These are phyloP conservation scores for Camelina hispida DNA, from an alignment of 345 rosid species.

Conservation along the genomic window DNA sequence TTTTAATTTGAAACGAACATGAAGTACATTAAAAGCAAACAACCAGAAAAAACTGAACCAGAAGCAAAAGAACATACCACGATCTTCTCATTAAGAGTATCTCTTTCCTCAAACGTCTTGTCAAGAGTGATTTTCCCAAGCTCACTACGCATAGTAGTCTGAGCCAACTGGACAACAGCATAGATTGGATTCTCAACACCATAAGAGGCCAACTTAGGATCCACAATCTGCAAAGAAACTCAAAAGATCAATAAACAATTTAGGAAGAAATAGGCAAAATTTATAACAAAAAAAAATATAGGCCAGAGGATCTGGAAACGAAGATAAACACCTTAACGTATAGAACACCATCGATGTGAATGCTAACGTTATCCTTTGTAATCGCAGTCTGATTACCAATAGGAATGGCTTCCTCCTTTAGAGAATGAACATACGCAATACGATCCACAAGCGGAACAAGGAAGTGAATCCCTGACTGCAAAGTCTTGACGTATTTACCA, in stretches of 20 bases:
- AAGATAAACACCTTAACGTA: slow-evolving; percentile 69
- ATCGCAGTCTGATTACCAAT: slow-evolving; percentile 91
- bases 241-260: neutral
- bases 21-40: neutral
- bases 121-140: slow-evolving; percentile 96
- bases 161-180: slow-evolving; percentile 91
- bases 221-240: slow-evolving; percentile 65
- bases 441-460: slow-evolving; percentile 87
- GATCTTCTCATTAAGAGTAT: slow-evolving; percentile 86
- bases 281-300: neutral
- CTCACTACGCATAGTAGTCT: slow-evolving; percentile 97
- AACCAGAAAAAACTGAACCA: neutral
- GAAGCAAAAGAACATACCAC: slow-evolving; percentile 62
- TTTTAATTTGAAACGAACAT: neutral
- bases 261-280: neutral
- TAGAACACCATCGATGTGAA: slow-evolving; percentile 87
- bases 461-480: slow-evolving; percentile 83
- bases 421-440: slow-evolving; percentile 92
- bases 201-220: slow-evolving; percentile 85
- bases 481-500: slow-evolving; percentile 80
- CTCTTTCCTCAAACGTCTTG: slow-evolving; percentile 96
- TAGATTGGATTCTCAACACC: slow-evolving; percentile 95
- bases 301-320: neutral
- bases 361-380: slow-evolving; percentile 95
- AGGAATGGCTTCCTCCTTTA: slow-evolving; percentile 95